Conservation (phyloP, 495 filamentous ascomycete species). For the Pseudotulostoma volvatum region DNA sequence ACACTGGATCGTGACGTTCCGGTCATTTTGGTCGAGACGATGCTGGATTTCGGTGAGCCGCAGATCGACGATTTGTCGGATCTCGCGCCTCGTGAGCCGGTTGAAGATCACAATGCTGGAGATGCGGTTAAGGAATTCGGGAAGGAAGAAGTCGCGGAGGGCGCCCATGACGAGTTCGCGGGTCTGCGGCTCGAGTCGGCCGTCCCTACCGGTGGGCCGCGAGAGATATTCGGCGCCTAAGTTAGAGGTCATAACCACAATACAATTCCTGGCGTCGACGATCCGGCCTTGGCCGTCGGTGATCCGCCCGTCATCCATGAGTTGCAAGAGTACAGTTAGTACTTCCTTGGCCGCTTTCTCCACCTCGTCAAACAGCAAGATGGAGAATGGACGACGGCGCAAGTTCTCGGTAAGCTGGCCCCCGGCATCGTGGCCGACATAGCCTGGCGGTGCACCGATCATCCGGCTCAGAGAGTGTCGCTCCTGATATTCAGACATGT, state of each 20-base stretch:
- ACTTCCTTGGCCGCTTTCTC: slow-evolving; percentile 98
- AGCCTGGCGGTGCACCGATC: slow-evolving; percentile 94
- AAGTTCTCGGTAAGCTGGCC: slow-evolving; percentile 91
- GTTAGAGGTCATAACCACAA: slow-evolving; percentile 98
- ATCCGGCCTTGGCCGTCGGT: slow-evolving; percentile 92
- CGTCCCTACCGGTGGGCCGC: slow-evolving; percentile 56
- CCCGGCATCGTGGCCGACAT: slow-evolving; percentile 90
- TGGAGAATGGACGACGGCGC: slow-evolving; percentile 88
- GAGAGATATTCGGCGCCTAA: slow-evolving; percentile 87
- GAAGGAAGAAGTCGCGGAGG: slow-evolving; percentile 86
- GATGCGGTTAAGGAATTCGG: slow-evolving; percentile 97
- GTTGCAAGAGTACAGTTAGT: slow-evolving; percentile 85
- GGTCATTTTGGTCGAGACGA: slow-evolving; percentile 59
- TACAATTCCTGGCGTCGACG: slow-evolving; percentile 92
- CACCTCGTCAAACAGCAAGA: slow-evolving; percentile 92
- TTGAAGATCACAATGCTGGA: slow-evolving; percentile 95
- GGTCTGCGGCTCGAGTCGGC: slow-evolving; percentile 74
- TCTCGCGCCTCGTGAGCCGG: slow-evolving; percentile 73
- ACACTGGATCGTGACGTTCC: slow-evolving; percentile 64
- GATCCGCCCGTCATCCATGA: slow-evolving; percentile 98
- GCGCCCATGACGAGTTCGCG: slow-evolving; percentile 76
- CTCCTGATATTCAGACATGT: slow-evolving; percentile 99
- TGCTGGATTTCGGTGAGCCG: slow-evolving; percentile 81
- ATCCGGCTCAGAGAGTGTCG: slow-evolving; percentile 89
- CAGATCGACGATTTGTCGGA: slow-evolving; percentile 89